Percentiles rank a stretch among this genome's conserved stretches.
Evolutionary conservation across 805 yeast genomes (phyloP).

Genomic region (Metschnikowia borealis): DNA sequence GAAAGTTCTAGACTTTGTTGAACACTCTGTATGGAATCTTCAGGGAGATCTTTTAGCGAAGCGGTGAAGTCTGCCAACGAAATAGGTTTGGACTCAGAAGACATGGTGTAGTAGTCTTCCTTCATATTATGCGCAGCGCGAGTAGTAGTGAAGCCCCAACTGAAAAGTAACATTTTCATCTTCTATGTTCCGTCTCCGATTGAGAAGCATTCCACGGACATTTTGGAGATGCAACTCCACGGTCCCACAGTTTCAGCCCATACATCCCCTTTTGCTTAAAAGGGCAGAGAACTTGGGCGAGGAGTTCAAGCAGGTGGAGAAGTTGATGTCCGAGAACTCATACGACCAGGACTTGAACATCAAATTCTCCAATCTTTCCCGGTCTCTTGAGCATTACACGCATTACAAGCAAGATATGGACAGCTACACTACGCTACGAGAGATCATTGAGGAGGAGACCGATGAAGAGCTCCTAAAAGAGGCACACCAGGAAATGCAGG

Average conservation of each 20-base stretch:
- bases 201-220: background rate
- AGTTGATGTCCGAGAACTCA: conserved; percentile 24
- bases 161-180: background rate
- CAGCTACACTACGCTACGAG: conserved; percentile 23
- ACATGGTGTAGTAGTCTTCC: conserved; percentile 16
- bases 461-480: conserved; percentile 42
- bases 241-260: conserved; percentile 12
- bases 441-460: conserved; percentile 22
- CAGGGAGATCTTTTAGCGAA: conserved; percentile 53
- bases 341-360: conserved; percentile 33
- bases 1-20: conserved; percentile 23
- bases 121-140: conserved; percentile 2
- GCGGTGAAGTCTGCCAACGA: conserved; percentile 39
- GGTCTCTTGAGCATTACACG: conserved; percentile 30
- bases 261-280: conserved; percentile 39
- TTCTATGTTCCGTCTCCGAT: conserved; percentile 3
- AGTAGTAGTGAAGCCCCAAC: background rate
- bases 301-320: conserved; percentile 28
- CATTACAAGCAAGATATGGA: conserved; percentile 25
- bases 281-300: conserved; percentile 31
- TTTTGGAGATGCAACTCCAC: conserved; percentile 7
- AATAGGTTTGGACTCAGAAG: conserved; percentile 24
- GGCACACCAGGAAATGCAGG: conserved; percentile 58
- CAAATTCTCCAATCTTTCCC: conserved; percentile 30
- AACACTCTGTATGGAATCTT: conserved; percentile 26